Evolutionary conservation across 192 early-diverging fungal species (phyloP).

Genomic region (Coemansia javaensis): DNA sequence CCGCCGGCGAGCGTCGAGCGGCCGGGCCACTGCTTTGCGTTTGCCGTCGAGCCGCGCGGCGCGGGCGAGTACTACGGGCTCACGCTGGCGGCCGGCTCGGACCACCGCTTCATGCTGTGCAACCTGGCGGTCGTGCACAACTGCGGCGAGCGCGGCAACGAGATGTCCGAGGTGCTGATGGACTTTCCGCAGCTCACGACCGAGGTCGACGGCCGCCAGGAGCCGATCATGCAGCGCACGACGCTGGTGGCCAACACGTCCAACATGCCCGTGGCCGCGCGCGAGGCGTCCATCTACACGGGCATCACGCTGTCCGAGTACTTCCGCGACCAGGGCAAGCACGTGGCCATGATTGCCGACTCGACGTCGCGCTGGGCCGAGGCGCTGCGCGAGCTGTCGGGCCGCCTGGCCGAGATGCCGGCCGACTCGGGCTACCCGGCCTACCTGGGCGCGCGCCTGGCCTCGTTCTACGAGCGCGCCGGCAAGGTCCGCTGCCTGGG

Average conservation of each 20-base stretch:
- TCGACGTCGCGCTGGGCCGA: constrained; percentile 99
- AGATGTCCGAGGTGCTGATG: constrained; percentile 99
- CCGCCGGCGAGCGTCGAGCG: background rate
- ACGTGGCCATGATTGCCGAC: constrained; percentile 99
- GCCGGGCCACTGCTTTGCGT: constrained; percentile 7
- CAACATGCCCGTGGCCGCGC: constrained; percentile 99
- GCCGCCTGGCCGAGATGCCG: constrained; percentile 99
- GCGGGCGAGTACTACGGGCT: constrained; percentile 31
- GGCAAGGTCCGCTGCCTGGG: constrained; percentile 97
- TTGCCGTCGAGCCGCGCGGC: constrained; percentile 5
- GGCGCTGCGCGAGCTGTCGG: constrained; percentile 99
- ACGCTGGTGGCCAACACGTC: constrained; percentile 99
- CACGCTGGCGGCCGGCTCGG: constrained; percentile 17
- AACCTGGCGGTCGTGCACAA: constrained; percentile 51
- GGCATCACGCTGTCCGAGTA: constrained; percentile 99
- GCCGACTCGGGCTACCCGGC: constrained; percentile 98
- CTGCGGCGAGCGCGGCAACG: constrained; percentile 94
- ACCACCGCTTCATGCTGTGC: constrained; percentile 53
- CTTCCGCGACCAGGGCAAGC: constrained; percentile 99
- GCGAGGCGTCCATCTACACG: constrained; percentile 99
- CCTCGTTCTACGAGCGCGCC: constrained; percentile 99
- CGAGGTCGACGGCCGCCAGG: constrained; percentile 89
- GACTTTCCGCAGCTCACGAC: constrained; percentile 96
- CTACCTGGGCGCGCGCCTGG: constrained; percentile 96
- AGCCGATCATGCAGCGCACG: constrained; percentile 99